phyloP scores from a whole-genome alignment of 306 rosid species.

The Mimosa pudica region DNA sequence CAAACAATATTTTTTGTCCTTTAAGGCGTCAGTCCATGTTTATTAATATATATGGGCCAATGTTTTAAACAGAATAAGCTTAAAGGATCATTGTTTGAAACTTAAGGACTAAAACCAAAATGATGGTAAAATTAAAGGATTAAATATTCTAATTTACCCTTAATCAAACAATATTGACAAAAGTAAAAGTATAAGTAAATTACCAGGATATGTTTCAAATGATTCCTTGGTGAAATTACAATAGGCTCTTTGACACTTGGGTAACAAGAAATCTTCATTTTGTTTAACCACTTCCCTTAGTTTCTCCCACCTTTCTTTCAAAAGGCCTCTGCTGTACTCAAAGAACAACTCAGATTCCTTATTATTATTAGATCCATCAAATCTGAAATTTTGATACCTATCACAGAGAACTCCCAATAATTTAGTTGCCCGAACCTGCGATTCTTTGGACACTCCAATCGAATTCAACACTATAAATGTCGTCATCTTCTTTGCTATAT shows the following conservation, averaged over 20 bases:
- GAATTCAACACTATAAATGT: constrained; percentile 74
- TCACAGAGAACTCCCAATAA: constrained; percentile 20
- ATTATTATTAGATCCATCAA: not conserved
- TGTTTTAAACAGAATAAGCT: no score
- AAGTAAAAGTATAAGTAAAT: not conserved
- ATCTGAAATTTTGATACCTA: not conserved
- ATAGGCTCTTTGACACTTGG: constrained; percentile 38
- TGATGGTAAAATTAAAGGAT: no score
- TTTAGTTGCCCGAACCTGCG: constrained; percentile 87
- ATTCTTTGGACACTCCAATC: constrained; percentile 91
- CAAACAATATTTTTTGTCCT: no score
- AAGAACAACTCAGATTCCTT: constrained; percentile 1
- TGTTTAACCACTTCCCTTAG: constrained; percentile 42
- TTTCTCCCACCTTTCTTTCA: constrained; percentile 72
- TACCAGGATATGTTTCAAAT: constrained; percentile 61
- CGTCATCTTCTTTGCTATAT: constrained; percentile 73
- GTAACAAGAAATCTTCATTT: constrained; percentile 43
- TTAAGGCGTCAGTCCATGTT: no score
- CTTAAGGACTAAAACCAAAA: no score
- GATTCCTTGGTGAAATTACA: constrained; percentile 56
- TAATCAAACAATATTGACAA: not conserved
- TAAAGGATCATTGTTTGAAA: no score
- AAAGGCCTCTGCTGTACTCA: constrained; percentile 36
- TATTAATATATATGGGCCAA: no score
- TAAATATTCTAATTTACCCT: no score